These are phyloP conservation scores for Aspergillus sparsus DNA, from an alignment of 495 filamentous ascomycete species.

Conservation along the genomic window DNA sequence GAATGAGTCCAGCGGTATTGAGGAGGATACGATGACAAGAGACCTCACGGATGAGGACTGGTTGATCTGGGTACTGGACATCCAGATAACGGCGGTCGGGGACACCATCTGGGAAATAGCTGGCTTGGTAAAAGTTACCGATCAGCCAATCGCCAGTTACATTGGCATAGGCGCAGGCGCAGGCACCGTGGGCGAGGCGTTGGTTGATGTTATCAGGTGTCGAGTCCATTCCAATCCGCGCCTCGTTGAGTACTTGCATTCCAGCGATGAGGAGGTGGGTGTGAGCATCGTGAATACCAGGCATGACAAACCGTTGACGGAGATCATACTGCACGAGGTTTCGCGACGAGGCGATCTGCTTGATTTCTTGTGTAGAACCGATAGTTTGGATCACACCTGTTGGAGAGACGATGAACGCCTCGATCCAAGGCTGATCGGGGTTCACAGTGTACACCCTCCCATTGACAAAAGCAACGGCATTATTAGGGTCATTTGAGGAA, in stretches of 20 bases:
- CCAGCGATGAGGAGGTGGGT: background rate
- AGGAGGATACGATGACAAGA: slow-evolving; percentile 4
- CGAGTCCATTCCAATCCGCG: background rate
- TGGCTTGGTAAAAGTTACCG: slow-evolving; percentile 4
- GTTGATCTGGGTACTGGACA: background rate
- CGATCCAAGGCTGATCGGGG: background rate
- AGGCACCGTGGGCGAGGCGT: background rate
- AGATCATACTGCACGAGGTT: slow-evolving; percentile 3
- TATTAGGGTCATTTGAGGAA: background rate
- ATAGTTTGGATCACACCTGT: background rate
- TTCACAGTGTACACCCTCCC: slow-evolving; percentile 1
- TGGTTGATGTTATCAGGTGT: background rate
- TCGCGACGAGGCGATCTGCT: background rate
- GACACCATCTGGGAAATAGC: background rate
- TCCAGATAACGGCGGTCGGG: slow-evolving; percentile 10
- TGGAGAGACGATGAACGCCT: too few species aligned
- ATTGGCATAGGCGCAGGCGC: background rate
- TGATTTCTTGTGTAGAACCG: background rate
- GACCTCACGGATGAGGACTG: slow-evolving; percentile 6
- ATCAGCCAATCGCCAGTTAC: slow-evolving; percentile 9
- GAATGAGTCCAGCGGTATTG: slow-evolving; percentile 1
- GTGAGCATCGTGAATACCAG: background rate
- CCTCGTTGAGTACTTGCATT: background rate
- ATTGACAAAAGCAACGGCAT: slow-evolving; percentile 4
- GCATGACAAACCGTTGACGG: background rate